Percentiles rank a stretch among this genome's conserved stretches.
Conservation (phyloP, 495 filamentous ascomycete genomes). For the Tuber brumale region DNA sequence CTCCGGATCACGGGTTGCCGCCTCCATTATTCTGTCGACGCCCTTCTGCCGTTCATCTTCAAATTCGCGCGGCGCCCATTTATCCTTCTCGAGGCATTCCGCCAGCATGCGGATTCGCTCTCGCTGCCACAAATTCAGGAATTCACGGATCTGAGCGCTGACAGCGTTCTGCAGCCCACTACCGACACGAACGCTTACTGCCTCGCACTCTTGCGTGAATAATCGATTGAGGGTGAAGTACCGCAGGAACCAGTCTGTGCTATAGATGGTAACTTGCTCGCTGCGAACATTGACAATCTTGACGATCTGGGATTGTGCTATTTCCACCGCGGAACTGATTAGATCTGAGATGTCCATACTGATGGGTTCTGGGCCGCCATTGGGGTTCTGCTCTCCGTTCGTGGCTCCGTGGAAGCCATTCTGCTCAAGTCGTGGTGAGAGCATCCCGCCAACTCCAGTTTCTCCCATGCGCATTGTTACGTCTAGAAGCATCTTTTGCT, state of each 20-base stretch:
- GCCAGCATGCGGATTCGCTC: constrained; percentile 71
- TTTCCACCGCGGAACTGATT: constrained; percentile 88
- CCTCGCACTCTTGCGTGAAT: constrained; percentile 95
- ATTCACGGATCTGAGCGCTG: constrained; percentile 85
- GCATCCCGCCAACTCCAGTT: constrained; percentile 41
- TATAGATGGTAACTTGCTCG: constrained; percentile 47
- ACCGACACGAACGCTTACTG: constrained; percentile 82
- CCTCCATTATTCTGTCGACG: constrained; percentile 62
- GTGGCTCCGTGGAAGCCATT: constrained; percentile 31
- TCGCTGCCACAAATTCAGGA: constrained; percentile 68
- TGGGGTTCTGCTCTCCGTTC: constrained; percentile 23
- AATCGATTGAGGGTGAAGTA: constrained; percentile 91
- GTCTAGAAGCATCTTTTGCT: constrained; percentile 92
- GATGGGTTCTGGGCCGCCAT: constrained; percentile 19
- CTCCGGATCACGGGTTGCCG: constrained; percentile 71
- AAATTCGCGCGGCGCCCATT: constrained; percentile 87
- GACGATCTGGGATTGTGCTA: constrained; percentile 83
- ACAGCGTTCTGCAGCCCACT: constrained; percentile 78
- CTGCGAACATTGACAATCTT: constrained; percentile 88
- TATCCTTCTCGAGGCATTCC: constrained; percentile 78
- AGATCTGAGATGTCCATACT: constrained; percentile 81
- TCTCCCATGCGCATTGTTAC: constrained; percentile 60
- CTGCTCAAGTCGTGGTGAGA: constrained; percentile 40
- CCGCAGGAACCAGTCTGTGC: constrained; percentile 58
- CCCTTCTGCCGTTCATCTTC: constrained; percentile 57